Evolutionary conservation across 148 eudicot genomes (phyloP).

Genomic region (Rhododendron griersonianum): DNA sequence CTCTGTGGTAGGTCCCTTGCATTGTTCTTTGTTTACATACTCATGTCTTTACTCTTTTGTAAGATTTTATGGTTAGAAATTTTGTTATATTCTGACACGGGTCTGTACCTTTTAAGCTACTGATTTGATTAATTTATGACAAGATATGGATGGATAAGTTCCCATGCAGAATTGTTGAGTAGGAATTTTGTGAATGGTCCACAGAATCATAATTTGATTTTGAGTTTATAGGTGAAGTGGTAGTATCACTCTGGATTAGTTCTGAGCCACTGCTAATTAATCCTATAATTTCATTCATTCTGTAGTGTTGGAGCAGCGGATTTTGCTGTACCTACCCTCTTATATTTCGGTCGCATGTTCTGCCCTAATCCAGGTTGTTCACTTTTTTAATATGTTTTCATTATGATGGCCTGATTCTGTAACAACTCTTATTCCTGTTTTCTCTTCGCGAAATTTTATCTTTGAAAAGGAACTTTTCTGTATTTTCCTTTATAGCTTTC

Average conservation of each 20-base stretch:
- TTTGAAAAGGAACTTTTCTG: not conserved
- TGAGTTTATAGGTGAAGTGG: not conserved
- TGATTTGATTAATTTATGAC: not conserved
- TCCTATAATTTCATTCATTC: not conserved
- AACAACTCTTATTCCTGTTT: not conserved
- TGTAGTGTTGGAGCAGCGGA: slow-evolving; percentile 95
- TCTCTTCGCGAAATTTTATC: not conserved
- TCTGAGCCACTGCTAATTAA: not conserved
- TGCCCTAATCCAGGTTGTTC: not conserved
- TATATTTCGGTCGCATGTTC: slow-evolving; percentile 55
- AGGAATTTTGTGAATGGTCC: not conserved
- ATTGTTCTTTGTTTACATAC: not conserved
- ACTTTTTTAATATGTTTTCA: not conserved
- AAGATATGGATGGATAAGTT: not conserved
- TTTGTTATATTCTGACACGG: not conserved
- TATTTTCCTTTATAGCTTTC: not conserved
- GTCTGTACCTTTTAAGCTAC: not conserved
- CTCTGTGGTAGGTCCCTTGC: slow-evolving; percentile 60
- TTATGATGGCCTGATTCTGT: not conserved
- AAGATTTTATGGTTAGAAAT: not conserved
- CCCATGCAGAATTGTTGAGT: not conserved
- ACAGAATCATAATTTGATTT: not conserved
- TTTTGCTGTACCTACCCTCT: slow-evolving; percentile 94
- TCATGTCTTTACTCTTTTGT: not conserved
- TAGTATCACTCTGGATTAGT: not conserved